Conservation (phyloP, 176 grass and related monocot species). For the Elaeis guineensis region DNA sequence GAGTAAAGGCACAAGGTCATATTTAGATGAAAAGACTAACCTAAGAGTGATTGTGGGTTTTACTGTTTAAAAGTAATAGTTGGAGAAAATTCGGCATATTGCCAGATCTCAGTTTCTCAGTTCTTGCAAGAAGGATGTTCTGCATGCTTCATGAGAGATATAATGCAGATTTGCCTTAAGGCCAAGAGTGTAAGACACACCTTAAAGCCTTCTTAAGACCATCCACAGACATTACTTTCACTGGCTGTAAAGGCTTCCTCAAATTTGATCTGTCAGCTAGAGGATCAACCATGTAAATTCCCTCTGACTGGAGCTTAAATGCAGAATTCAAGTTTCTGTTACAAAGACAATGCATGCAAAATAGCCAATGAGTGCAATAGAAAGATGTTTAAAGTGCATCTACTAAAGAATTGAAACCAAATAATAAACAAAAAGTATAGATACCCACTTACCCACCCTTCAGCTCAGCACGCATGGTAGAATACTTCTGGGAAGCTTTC, state of each 20-base stretch:
- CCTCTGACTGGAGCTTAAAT: conserved; percentile 57
- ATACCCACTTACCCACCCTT: conserved; percentile 74
- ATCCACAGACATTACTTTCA: conserved; percentile 75
- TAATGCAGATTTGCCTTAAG: not conserved
- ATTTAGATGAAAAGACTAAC: too few species aligned
- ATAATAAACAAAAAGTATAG: not conserved
- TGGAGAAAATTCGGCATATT: too few species aligned
- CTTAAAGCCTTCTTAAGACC: conserved; percentile 82
- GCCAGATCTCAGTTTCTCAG: too few species aligned
- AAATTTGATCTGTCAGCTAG: conserved; percentile 29
- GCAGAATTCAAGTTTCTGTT: conserved; percentile 57
- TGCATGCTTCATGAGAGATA: too few species aligned
- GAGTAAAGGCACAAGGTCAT: too few species aligned
- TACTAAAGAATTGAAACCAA: too few species aligned
- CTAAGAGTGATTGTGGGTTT: too few species aligned
- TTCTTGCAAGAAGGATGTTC: too few species aligned
- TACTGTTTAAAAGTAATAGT: too few species aligned
- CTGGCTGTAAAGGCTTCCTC: conserved; percentile 45
- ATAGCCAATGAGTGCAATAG: not conserved
- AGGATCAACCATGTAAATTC: conserved; percentile 82
- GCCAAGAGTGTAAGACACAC: conserved; percentile 29
- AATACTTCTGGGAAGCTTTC: conserved; percentile 66
- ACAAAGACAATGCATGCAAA: too few species aligned
- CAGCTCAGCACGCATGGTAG: conserved; percentile 72
- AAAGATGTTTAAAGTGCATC: conserved; percentile 5